Conservation (phyloP, 495 filamentous ascomycete species). For the Penicillium nucicola region DNA sequence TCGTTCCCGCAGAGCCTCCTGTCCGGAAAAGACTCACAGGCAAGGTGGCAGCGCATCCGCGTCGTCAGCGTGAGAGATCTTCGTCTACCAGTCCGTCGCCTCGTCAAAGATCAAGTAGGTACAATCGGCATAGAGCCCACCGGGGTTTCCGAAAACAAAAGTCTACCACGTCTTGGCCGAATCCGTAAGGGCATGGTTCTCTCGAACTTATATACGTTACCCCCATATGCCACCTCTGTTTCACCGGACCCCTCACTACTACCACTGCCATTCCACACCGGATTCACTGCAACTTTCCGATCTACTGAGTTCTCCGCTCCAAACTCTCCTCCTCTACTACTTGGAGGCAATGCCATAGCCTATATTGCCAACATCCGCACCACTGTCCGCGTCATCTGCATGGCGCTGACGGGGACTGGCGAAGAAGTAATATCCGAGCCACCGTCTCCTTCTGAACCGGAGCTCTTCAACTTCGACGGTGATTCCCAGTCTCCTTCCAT, state of each 20-base stretch:
- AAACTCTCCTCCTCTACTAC: conserved; percentile 41
- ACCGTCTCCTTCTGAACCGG: conserved; percentile 40
- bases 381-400: conserved; percentile 64
- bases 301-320: conserved; percentile 37
- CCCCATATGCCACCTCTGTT: conserved; percentile 33
- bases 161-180: conserved; percentile 33
- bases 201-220: conserved; percentile 50
- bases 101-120: conserved; percentile 81
- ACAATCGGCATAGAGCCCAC: conserved; percentile 77
- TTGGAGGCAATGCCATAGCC: conserved; percentile 66
- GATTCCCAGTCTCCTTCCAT: conserved; percentile 42
- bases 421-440: conserved; percentile 30
- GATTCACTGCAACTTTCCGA: conserved; percentile 47
- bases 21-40: conserved; percentile 30
- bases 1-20: conserved; percentile 28
- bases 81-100: conserved; percentile 72
- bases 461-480: conserved; percentile 65
- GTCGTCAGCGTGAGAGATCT: conserved; percentile 86
- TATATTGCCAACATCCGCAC: conserved; percentile 88
- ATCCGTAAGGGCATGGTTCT: conserved; percentile 86
- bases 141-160: conserved; percentile 19
- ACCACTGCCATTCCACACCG: conserved; percentile 41
- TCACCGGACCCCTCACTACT: conserved; percentile 7
- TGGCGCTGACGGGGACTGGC: conserved; percentile 33
- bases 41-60: conserved; percentile 70